Percentiles rank a stretch among this genome's conserved stretches.
These are phyloP conservation scores for Lathyrus sativus DNA, from an alignment of 306 rosid genomes.

Conservation along the genomic window DNA sequence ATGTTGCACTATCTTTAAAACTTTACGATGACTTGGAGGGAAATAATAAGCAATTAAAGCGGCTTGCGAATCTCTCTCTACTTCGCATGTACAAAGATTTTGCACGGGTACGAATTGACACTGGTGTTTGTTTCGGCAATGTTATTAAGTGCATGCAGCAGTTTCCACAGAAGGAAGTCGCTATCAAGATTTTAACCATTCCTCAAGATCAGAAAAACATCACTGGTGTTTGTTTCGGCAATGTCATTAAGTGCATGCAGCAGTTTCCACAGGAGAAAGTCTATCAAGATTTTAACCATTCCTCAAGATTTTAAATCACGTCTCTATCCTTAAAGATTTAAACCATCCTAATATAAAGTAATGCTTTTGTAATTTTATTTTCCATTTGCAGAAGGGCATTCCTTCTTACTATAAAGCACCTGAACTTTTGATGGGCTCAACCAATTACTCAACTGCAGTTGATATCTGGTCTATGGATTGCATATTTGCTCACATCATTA, in stretches of 20 bases:
- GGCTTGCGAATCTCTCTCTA: not conserved
- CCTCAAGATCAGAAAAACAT: not conserved
- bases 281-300: conserved; percentile 6
- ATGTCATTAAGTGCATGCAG: not conserved
- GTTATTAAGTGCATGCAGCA: not conserved
- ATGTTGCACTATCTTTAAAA: no score
- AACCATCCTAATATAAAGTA: not conserved
- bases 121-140: not conserved
- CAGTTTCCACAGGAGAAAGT: not conserved
- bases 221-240: not conserved
- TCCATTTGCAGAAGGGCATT: not conserved
- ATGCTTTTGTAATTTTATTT: not conserved
- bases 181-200: conserved; percentile 15
- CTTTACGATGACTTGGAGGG: no score
- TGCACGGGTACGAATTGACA: not conserved
- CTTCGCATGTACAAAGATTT: not conserved
- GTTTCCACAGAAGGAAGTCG: not conserved
- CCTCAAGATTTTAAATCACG: not conserved
- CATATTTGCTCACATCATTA: conserved; percentile 32
- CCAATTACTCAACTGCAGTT: not conserved
- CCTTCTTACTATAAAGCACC: conserved; percentile 25
- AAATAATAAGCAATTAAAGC: no score
- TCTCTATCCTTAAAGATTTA: not conserved
- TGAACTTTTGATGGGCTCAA: conserved; percentile 34
- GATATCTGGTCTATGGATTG: conserved; percentile 37